Percentiles rank a stretch among this genome's conserved stretches.
Conservation (phyloP, 1,284 basidiomycete genomes). For the Ceratobasidium sp. region DNA sequence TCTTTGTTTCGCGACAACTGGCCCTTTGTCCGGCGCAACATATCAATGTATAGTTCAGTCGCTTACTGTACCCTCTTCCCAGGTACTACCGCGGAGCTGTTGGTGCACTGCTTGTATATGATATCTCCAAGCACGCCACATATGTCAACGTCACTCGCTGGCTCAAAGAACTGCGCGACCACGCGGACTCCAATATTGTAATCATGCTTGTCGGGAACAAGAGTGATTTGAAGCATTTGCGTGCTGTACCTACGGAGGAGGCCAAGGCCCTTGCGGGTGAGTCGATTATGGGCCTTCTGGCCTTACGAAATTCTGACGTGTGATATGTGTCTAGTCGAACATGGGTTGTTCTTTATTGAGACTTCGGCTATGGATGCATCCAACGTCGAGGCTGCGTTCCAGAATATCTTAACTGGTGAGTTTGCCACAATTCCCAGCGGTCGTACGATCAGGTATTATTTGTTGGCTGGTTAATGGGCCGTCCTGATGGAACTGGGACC, state of each 20-base stretch:
- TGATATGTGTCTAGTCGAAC: constrained; percentile 58
- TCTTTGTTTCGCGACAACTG: constrained; percentile 2
- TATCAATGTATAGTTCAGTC: neutral
- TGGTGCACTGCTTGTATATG: constrained; percentile 88
- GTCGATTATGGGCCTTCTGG: constrained; percentile 47
- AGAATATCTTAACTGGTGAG: constrained; percentile 92
- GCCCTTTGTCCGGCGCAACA: neutral
- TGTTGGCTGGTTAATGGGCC: too few relatives aligned
- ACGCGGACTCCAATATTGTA: constrained; percentile 90
- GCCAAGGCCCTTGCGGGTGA: constrained; percentile 82
- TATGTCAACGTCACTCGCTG: constrained; percentile 96
- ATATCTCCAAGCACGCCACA: constrained; percentile 93
- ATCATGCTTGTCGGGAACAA: constrained; percentile 83
- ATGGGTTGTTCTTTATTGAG: constrained; percentile 94
- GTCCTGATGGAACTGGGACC: neutral
- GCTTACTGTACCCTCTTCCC: constrained; percentile 15
- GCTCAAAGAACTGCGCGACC: constrained; percentile 97
- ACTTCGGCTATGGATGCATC: constrained; percentile 99
- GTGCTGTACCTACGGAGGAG: constrained; percentile 69
- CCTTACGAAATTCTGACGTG: constrained; percentile 46
- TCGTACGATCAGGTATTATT: too few relatives aligned
- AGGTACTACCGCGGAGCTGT: constrained; percentile 99
- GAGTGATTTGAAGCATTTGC: constrained; percentile 65
- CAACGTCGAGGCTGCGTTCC: constrained; percentile 97
- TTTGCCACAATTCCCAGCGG: constrained; percentile 42